phyloP scores from a whole-genome alignment of 148 eudicot genomes.

The Chenopodium album region DNA sequence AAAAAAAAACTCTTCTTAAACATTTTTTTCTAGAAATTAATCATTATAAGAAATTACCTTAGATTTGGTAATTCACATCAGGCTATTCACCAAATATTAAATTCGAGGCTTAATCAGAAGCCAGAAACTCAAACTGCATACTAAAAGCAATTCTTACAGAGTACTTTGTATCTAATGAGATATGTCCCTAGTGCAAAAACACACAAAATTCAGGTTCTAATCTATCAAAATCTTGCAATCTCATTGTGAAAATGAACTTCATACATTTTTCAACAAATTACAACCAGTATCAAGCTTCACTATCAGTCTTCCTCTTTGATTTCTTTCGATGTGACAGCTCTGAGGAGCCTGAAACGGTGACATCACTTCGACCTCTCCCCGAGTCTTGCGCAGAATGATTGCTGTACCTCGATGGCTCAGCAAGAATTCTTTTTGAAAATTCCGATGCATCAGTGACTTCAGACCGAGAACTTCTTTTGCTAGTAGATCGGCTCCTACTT shows the following conservation, averaged over 20 bases:
- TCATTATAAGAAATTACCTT: too few relatives aligned
- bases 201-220: not conserved
- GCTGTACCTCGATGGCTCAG: conserved; percentile 34
- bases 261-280: not conserved
- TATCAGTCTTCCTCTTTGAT: conserved; percentile 44
- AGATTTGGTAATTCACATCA: not conserved
- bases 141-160: not conserved
- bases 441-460: conserved; percentile 34
- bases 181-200: not conserved
- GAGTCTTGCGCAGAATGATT: conserved; percentile 45
- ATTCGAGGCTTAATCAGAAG: too few relatives aligned
- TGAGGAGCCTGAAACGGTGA: conserved; percentile 48
- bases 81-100: not conserved
- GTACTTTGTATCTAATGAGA: not conserved
- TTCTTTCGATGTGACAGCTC: conserved; percentile 49
- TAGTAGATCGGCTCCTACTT: conserved; percentile 36
- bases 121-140: too few relatives aligned
- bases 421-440: conserved; percentile 34
- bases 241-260: not conserved
- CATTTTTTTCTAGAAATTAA: too few relatives aligned
- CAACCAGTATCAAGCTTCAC: conserved; percentile 9
- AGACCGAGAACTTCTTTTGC: conserved; percentile 44
- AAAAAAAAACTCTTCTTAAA: too few relatives aligned
- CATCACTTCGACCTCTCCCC: conserved; percentile 43
- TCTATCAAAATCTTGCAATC: not conserved